These are phyloP conservation scores for Solanum habrochaites DNA, from an alignment of 257 asterid species.

Conservation along the genomic window DNA sequence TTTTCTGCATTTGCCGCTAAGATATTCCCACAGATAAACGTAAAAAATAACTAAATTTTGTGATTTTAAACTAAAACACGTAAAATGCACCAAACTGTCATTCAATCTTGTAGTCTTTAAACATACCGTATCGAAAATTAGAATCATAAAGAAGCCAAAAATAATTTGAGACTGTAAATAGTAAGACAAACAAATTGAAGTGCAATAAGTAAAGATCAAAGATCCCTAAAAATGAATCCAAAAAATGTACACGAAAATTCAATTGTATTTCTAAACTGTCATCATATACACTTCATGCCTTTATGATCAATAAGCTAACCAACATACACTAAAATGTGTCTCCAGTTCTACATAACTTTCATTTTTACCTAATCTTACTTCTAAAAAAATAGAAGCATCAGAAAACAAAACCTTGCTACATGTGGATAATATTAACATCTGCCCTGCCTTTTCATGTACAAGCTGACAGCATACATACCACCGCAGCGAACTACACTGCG, in stretches of 20 bases:
- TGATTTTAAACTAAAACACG: too few relatives aligned
- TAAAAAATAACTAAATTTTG: too few relatives aligned
- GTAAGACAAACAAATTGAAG: neutral
- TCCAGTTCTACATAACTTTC: neutral
- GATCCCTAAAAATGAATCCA: neutral
- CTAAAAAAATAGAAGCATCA: neutral
- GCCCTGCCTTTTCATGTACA: neutral
- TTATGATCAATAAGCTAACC: neutral
- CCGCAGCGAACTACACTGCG: too few relatives aligned
- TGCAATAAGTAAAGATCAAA: neutral
- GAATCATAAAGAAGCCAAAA: too few relatives aligned
- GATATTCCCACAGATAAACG: too few relatives aligned
- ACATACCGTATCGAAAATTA: too few relatives aligned
- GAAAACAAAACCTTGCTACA: neutral
- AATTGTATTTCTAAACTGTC: neutral
- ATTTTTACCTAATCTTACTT: neutral
- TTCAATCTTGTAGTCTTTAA: too few relatives aligned
- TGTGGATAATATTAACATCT: neutral
- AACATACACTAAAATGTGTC: neutral
- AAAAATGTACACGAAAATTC: neutral
- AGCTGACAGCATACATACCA: neutral
- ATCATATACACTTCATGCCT: neutral
- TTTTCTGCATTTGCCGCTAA: too few relatives aligned
- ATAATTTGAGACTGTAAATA: neutral
- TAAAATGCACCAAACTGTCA: too few relatives aligned